A percentile compares a stretch with the other conserved stretches of the same genome.
Evolutionary conservation across 2,329 filamentous ascomycete species (phyloP).

Genomic region (Phialophora verrucosa): DNA sequence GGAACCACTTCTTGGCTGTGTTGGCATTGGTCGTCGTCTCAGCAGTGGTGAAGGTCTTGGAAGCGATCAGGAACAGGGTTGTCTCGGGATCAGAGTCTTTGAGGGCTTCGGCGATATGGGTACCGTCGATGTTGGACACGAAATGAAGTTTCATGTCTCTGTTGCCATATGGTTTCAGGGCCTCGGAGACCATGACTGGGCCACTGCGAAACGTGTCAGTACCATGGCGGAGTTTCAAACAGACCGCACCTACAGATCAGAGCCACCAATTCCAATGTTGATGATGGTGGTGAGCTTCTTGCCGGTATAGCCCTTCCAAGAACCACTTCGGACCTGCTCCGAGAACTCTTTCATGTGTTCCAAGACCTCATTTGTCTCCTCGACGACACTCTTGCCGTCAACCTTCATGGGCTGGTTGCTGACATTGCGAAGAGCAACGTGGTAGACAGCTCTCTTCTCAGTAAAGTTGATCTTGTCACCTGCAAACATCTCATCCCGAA

Average conservation of each 20-base stretch:
- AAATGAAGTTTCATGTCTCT: conserved; percentile 90
- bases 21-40: conserved; percentile 98
- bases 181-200: conserved; percentile 98
- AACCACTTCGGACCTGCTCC: conserved; percentile 88
- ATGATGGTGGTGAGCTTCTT: conserved; percentile 96
- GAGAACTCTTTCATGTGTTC: conserved; percentile 99
- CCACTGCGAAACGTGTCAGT: conserved; percentile 62
- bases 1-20: conserved; percentile 96
- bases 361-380: conserved; percentile 87
- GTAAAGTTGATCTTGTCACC: conserved; percentile 99
- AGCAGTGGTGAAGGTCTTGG: conserved; percentile 99
- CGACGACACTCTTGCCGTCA: conserved; percentile 90
- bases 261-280: conserved; percentile 98
- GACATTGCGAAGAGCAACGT: conserved; percentile 90
- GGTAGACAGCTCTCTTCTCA: conserved; percentile 93
- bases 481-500: conserved; percentile 95
- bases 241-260: conserved; percentile 77
- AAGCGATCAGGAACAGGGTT: conserved; percentile 97
- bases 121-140: conserved; percentile 99
- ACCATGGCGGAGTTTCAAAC: conserved; percentile 41
- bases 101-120: conserved; percentile 93
- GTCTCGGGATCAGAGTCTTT: conserved; percentile 90
- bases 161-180: conserved; percentile 91
- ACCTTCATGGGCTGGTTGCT: conserved; percentile 81
- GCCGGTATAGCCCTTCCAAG: conserved; percentile 96